Evolutionary conservation across 805 yeast genomes (phyloP).

Genomic region (Huiozyma naganishii): DNA sequence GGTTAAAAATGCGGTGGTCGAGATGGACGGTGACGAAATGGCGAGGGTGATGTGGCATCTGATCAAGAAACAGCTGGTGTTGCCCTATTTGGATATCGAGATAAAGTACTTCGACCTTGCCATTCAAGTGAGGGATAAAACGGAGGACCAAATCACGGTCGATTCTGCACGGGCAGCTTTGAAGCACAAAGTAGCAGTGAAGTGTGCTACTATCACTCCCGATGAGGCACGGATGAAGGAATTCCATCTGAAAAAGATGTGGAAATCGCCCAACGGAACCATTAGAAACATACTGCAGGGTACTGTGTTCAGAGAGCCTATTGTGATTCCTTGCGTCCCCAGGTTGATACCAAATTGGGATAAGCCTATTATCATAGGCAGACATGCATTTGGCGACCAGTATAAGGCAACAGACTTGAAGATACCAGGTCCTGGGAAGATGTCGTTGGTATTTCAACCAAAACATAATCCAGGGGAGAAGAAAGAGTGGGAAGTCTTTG

Average conservation of each 20-base stretch:
- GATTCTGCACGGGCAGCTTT: constrained; percentile 86
- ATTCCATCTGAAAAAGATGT: constrained; percentile 85
- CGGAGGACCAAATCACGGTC: constrained; percentile 77
- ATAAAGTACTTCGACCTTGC: constrained; percentile 87
- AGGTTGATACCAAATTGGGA: constrained; percentile 86
- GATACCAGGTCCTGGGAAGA: constrained; percentile 59
- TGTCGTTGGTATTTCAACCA: constrained; percentile 66
- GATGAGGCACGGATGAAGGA: constrained; percentile 91
- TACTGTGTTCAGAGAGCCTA: constrained; percentile 94
- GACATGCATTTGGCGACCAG: constrained; percentile 97
- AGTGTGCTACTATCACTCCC: constrained; percentile 96
- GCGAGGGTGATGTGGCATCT: constrained; percentile 91
- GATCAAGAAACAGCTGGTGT: constrained; percentile 74
- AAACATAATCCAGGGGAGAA: constrained; percentile 43
- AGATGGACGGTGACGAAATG: constrained; percentile 96
- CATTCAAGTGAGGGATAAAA: constrained; percentile 73
- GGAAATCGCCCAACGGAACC: constrained; percentile 96
- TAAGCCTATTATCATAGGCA: constrained; percentile 89
- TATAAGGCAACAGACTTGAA: constrained; percentile 85
- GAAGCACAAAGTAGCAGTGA: constrained; percentile 84
- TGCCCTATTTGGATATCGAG: constrained; percentile 77
- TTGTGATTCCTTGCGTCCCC: constrained; percentile 80
- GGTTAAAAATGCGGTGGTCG: constrained; percentile 84
- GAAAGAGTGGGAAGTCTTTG: constrained; percentile 31
- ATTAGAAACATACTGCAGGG: constrained; percentile 92